Evolutionary conservation across 495 filamentous ascomycete genomes (phyloP).

Genomic region (Amniculicola lignicola): DNA sequence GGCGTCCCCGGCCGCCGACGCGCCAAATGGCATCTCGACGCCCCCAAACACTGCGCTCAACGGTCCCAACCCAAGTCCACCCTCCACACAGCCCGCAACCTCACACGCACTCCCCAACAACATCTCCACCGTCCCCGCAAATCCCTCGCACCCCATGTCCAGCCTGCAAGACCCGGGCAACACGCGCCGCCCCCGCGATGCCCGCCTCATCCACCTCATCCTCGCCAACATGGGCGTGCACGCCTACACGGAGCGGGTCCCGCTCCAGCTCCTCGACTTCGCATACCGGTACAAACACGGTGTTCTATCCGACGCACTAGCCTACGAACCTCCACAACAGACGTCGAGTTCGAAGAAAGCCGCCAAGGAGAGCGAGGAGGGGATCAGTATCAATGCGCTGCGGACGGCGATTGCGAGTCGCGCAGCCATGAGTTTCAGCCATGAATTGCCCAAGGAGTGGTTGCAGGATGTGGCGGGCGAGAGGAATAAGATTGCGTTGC

Average conservation of each 20-base stretch:
- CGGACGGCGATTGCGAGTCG: conserved; percentile 63
- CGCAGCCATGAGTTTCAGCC: conserved; percentile 62
- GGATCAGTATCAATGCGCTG: conserved; percentile 55
- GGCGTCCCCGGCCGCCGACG: conserved; percentile 29
- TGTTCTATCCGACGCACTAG: conserved; percentile 64
- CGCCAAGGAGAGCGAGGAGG: conserved; percentile 37
- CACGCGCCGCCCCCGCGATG: conserved; percentile 76
- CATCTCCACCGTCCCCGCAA: conserved; percentile 38
- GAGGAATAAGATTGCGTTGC: conserved; percentile 76
- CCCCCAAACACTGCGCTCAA: conserved; percentile 25
- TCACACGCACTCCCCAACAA: conserved; percentile 25
- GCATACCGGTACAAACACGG: conserved; percentile 78
- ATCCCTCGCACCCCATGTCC: conserved; percentile 44
- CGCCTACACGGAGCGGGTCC: conserved; percentile 89
- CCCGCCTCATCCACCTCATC: conserved; percentile 85
- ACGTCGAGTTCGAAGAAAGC: conserved; percentile 29
- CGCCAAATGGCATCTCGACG: conserved; percentile 34
- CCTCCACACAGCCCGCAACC: conserved; percentile 26
- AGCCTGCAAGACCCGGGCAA: conserved; percentile 60
- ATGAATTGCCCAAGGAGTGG: conserved; percentile 76
- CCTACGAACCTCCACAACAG: conserved; percentile 49
- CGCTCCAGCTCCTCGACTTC: conserved; percentile 91
- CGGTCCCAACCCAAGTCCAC: conserved; percentile 25
- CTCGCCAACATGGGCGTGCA: conserved; percentile 83
- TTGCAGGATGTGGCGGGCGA: conserved; percentile 77